A percentile compares a stretch with the other conserved stretches of the same genome.
These are phyloP conservation scores for Lecanicillium sp. DNA, from an alignment of 2,329 filamentous ascomycete species.

Conservation along the genomic window DNA sequence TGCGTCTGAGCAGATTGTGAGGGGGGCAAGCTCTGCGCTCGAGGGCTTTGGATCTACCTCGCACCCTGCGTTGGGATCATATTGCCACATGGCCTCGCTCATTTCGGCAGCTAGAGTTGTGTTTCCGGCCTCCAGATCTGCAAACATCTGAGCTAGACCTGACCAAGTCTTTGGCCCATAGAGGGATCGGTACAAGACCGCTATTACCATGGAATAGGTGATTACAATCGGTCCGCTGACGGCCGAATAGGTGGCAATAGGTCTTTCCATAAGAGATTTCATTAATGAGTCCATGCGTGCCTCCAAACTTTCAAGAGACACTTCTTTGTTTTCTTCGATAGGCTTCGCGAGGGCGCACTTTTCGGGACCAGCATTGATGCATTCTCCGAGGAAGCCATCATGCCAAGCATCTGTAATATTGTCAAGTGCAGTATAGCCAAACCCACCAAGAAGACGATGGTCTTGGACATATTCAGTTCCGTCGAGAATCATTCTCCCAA, in stretches of 20 bases:
- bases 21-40: conserved; percentile 27
- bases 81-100: conserved; percentile 32
- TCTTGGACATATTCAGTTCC: conserved; percentile 39
- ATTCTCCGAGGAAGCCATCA: conserved; percentile 43
- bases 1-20: conserved; percentile 38
- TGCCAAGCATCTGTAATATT: conserved; percentile 40
- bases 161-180: conserved; percentile 35
- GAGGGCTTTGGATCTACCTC: conserved; percentile 19
- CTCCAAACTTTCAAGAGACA: conserved; percentile 28
- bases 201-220: conserved; percentile 35
- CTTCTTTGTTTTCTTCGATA: conserved; percentile 13
- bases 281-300: conserved; percentile 30
- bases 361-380: conserved; percentile 35
- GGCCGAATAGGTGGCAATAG: conserved; percentile 28
- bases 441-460: conserved; percentile 35
- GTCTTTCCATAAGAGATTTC: conserved; percentile 26
- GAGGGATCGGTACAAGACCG: conserved; percentile 29
- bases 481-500: conserved; percentile 40
- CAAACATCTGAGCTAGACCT: conserved; percentile 28
- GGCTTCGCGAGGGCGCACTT: conserved; percentile 35
- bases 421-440: conserved; percentile 38
- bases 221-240: conserved; percentile 33
- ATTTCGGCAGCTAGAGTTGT: conserved; percentile 30
- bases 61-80: conserved; percentile 28
- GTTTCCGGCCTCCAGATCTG: conserved; percentile 36